These are phyloP conservation scores for Quercus alba DNA, from an alignment of 306 rosid species.

Conservation along the genomic window DNA sequence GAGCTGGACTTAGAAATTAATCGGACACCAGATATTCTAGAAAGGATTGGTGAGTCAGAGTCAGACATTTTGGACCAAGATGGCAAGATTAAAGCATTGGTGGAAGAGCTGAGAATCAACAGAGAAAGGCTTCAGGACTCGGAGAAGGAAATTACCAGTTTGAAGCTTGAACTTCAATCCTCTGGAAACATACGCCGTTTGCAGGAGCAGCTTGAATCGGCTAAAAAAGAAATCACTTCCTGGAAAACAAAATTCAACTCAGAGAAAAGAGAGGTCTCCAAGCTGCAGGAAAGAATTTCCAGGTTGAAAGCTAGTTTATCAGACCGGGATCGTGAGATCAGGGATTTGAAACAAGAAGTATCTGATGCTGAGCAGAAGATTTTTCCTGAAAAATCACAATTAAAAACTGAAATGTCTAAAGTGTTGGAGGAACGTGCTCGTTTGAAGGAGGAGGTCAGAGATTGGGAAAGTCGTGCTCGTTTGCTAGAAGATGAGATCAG, in stretches of 20 bases:
- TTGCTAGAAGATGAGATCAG: constrained; percentile 81
- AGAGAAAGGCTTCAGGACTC: constrained; percentile 57
- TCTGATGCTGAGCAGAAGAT: constrained; percentile 96
- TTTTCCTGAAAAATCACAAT: constrained; percentile 85
- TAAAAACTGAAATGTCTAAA: constrained; percentile 71
- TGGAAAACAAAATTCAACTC: constrained; percentile 70
- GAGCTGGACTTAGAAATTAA: constrained; percentile 14
- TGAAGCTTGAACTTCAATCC: constrained; percentile 50
- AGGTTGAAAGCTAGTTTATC: constrained; percentile 67
- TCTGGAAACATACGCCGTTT: constrained; percentile 49
- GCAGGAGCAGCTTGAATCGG: constrained; percentile 62
- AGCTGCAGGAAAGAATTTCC: constrained; percentile 68
- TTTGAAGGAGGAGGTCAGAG: constrained; percentile 54
- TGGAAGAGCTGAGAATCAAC: constrained; percentile 53
- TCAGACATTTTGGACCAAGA: constrained; percentile 26
- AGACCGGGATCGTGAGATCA: constrained; percentile 74
- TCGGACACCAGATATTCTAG: constrained; percentile 25
- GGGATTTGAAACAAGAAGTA: constrained; percentile 80
- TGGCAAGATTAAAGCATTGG: constrained; percentile 34
- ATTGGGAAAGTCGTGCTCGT: constrained; percentile 68
- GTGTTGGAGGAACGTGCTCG: constrained; percentile 41
- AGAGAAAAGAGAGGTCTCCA: constrained; percentile 73
- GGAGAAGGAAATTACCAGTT: constrained; percentile 49
- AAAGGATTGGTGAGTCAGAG: constrained; percentile 20
- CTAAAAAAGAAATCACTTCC: constrained; percentile 49